Percentiles rank a stretch among this genome's conserved stretches.
Conservation (phyloP, 2,329 filamentous ascomycete species). For the Truncatella angustata region DNA sequence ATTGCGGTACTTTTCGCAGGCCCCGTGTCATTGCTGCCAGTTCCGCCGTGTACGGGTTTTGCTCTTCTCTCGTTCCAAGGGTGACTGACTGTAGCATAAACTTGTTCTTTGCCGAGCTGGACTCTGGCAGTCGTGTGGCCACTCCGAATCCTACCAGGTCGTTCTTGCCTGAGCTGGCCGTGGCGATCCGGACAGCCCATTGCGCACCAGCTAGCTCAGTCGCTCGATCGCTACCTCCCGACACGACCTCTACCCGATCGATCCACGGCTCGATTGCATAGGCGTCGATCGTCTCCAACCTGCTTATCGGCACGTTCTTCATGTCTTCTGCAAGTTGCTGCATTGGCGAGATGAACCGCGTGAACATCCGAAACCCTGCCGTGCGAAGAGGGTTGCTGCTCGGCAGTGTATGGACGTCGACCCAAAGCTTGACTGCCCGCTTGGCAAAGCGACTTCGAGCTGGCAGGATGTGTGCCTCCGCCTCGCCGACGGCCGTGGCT, state of each 20-base stretch:
- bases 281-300: conserved; percentile 9
- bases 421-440: conserved; percentile 17
- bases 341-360: conserved; percentile 12
- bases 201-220: background rate
- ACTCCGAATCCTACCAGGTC: conserved; percentile 2
- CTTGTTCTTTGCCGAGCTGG: background rate
- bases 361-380: conserved; percentile 4
- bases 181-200: conserved; percentile 3
- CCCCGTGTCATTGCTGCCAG: conserved; percentile 10
- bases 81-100: background rate
- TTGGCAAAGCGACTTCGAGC: conserved; percentile 11
- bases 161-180: conserved; percentile 3
- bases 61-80: background rate
- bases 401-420: conserved; percentile 17
- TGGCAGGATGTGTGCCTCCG: conserved; percentile 19
- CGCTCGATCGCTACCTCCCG: background rate
- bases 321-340: conserved; percentile 11
- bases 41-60: conserved; percentile 11
- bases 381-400: conserved; percentile 17
- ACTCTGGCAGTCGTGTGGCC: background rate
- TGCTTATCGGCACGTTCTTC: conserved; percentile 5
- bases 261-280: background rate
- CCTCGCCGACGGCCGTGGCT: conserved; percentile 18
- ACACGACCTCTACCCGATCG: background rate
- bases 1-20: conserved; percentile 24